Percentiles rank a stretch among this genome's conserved stretches.
Evolutionary conservation across 2,329 filamentous ascomycete genomes (phyloP).

Genomic region (Aspergillus sp.): DNA sequence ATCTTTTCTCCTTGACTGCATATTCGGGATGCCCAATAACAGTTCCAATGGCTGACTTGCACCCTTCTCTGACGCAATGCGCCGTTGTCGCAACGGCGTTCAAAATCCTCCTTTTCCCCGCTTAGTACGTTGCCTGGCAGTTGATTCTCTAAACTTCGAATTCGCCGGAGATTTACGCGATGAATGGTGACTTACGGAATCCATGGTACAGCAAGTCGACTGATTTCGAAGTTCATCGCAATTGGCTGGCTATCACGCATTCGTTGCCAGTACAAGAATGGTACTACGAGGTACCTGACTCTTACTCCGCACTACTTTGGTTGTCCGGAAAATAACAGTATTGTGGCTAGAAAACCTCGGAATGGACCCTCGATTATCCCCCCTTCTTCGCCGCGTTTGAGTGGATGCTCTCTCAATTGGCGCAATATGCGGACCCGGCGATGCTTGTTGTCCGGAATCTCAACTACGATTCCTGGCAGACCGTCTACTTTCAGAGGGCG

Average conservation of each 20-base stretch:
- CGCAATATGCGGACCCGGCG: slow-evolving; percentile 71
- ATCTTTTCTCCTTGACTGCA: background rate
- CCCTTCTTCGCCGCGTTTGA: slow-evolving; percentile 98
- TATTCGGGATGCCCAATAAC: slow-evolving; percentile 24
- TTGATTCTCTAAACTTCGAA: background rate
- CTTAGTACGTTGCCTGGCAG: slow-evolving; percentile 68
- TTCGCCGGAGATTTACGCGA: background rate
- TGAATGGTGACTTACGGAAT: background rate
- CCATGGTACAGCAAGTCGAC: slow-evolving; percentile 76
- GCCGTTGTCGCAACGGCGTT: slow-evolving; percentile 82
- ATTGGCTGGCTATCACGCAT: slow-evolving; percentile 96
- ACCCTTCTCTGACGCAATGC: slow-evolving; percentile 86
- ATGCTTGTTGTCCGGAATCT: slow-evolving; percentile 83
- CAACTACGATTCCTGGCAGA: slow-evolving; percentile 87
- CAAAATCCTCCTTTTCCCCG: slow-evolving; percentile 88
- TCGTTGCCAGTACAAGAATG: slow-evolving; percentile 83
- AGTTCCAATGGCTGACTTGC: slow-evolving; percentile 69
- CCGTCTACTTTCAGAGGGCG: slow-evolving; percentile 86
- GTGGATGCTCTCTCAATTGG: slow-evolving; percentile 82
- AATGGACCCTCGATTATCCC: slow-evolving; percentile 99
- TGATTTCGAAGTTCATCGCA: slow-evolving; percentile 97
- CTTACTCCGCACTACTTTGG: background rate
- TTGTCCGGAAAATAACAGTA: background rate
- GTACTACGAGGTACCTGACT: slow-evolving; percentile 74
- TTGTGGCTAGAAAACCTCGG: slow-evolving; percentile 70